A percentile compares a stretch with the other conserved stretches of the same genome.
phyloP scores from a whole-genome alignment of 305 asterid genomes.

The Fraxinus albicans region DNA sequence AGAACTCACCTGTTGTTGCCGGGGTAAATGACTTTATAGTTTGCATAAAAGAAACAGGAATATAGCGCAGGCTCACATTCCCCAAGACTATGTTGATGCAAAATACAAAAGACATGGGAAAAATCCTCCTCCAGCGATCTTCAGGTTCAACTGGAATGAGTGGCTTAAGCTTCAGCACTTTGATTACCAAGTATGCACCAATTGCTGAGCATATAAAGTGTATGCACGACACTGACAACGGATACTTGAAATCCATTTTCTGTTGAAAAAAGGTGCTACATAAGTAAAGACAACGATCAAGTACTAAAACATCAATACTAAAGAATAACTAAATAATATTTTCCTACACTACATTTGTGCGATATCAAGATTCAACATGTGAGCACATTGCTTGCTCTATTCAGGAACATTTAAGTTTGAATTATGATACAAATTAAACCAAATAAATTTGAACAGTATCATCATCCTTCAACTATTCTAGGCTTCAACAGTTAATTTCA shows the following conservation, averaged over 20 bases:
- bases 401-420: neutral
- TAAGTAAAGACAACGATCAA: constrained; percentile 3
- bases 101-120: constrained; percentile 52
- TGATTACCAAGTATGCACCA: constrained; percentile 80
- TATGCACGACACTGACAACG: constrained; percentile 78
- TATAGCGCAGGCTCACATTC: constrained; percentile 48
- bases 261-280: constrained; percentile 26
- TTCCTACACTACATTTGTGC: neutral
- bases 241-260: constrained; percentile 92
- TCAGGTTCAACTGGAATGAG: constrained; percentile 74
- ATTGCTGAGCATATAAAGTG: constrained; percentile 86
- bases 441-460: neutral
- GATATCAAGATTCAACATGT: neutral
- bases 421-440: neutral
- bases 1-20: constrained; percentile 59
- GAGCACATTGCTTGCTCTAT: constrained; percentile 27
- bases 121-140: constrained; percentile 88
- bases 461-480: neutral
- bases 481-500: neutral
- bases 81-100: constrained; percentile 54
- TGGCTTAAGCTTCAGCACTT: constrained; percentile 84
- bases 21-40: constrained; percentile 59
- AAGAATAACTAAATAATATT: neutral
- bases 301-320: constrained; percentile 4
- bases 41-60: constrained; percentile 60